A percentile compares a stretch with the other conserved stretches of the same genome.
Conservation (phyloP, 192 early-diverging fungal species). For the Linnemannia zychae region DNA sequence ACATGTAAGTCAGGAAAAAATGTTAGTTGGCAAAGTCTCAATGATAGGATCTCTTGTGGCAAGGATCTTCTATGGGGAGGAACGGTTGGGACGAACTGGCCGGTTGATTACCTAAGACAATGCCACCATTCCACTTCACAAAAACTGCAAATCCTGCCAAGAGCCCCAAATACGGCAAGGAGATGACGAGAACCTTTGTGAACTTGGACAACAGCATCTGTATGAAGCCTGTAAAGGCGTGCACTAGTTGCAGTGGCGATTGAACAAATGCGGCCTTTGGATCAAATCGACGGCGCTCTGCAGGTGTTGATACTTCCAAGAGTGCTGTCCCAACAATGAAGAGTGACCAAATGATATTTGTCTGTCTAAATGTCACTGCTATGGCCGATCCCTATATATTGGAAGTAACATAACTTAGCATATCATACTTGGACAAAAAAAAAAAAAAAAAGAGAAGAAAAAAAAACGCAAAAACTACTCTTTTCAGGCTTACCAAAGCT, state of each 20-base stretch:
- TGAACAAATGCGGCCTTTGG: constrained; percentile 34
- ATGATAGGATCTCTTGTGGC: too few species aligned
- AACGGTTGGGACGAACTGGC: too few species aligned
- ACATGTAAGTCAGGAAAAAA: background rate
- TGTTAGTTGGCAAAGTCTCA: background rate
- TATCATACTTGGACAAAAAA: background rate
- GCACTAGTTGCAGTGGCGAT: constrained; percentile 20
- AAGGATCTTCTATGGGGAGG: too few species aligned
- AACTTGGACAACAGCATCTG: constrained; percentile 28
- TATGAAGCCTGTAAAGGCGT: constrained; percentile 37
- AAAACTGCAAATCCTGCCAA: constrained; percentile 72
- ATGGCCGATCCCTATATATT: constrained; percentile 32
- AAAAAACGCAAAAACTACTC: background rate
- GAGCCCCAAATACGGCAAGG: constrained; percentile 68
- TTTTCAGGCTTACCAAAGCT: constrained; percentile 64
- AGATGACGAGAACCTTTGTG: constrained; percentile 2
- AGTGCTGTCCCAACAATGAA: constrained; percentile 72
- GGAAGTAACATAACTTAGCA: background rate
- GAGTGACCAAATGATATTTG: constrained; percentile 90
- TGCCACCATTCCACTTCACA: constrained; percentile 83
- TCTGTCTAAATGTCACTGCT: constrained; percentile 87
- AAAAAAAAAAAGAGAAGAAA: background rate
- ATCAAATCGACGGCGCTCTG: constrained; percentile 40
- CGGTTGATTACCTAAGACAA: constrained; percentile 79
- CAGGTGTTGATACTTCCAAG: constrained; percentile 33